These are phyloP conservation scores for Bipolaris sorokiniana DNA, from an alignment of 2,329 filamentous ascomycete genomes.

Conservation along the genomic window DNA sequence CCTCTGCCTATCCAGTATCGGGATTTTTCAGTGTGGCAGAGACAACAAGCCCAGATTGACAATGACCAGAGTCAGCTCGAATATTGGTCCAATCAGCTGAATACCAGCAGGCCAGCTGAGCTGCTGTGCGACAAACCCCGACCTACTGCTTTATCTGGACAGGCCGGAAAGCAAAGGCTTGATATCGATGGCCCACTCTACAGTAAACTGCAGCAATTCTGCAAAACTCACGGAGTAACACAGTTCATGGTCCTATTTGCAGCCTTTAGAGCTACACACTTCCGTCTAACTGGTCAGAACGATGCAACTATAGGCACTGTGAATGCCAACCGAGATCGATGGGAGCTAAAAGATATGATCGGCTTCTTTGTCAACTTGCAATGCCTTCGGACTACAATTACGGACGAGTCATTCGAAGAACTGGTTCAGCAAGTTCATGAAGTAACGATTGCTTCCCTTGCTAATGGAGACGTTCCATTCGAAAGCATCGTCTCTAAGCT, in stretches of 20 bases:
- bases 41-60: neutral
- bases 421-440: conserved; percentile 1
- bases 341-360: conserved; percentile 14
- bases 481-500: conserved; percentile 3
- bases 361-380: conserved; percentile 21
- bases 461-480: conserved; percentile 2
- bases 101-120: conserved; percentile 3
- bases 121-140: conserved; percentile 5
- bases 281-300: conserved; percentile 8
- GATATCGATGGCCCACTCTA: neutral
- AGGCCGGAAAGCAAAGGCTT: neutral
- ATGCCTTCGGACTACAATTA: conserved; percentile 11
- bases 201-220: neutral
- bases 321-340: conserved; percentile 12
- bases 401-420: conserved; percentile 9
- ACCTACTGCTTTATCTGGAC: neutral
- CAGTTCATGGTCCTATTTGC: conserved; percentile 11
- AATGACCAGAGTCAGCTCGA: neutral
- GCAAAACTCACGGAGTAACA: neutral
- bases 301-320: conserved; percentile 11
- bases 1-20: conserved; percentile 3
- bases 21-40: conserved; percentile 4
- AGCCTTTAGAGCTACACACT: conserved; percentile 14
- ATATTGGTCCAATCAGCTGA: neutral
- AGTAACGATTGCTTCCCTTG: neutral